These are phyloP conservation scores for Xylaria sp. DNA, from an alignment of 2,329 filamentous ascomycete species.

Conservation along the genomic window DNA sequence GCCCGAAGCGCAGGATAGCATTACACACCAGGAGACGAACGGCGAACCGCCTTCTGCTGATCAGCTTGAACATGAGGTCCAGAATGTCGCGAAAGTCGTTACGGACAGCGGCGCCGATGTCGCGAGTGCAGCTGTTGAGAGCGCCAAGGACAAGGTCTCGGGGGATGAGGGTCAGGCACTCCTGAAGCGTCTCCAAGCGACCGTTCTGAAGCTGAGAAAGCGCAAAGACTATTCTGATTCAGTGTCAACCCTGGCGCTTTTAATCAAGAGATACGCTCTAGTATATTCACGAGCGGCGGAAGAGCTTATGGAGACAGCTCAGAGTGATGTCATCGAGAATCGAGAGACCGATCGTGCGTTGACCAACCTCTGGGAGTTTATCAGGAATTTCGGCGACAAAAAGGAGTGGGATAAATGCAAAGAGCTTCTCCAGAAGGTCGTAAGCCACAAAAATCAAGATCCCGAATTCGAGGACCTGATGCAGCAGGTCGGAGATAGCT, in stretches of 20 bases:
- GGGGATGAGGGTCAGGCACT: constrained; percentile 80
- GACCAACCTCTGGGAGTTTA: constrained; percentile 81
- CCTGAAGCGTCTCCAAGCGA: constrained; percentile 78
- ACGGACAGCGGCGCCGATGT: constrained; percentile 56
- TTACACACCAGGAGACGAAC: constrained; percentile 56
- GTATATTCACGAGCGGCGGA: constrained; percentile 80
- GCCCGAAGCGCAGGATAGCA: constrained; percentile 64
- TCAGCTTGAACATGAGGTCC: constrained; percentile 70
- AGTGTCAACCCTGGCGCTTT: constrained; percentile 78
- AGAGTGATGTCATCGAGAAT: constrained; percentile 79
- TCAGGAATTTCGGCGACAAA: constrained; percentile 81
- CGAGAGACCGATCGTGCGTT: constrained; percentile 79
- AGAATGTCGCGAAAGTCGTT: constrained; percentile 66
- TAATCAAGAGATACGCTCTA: constrained; percentile 82
- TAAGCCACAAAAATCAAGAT: constrained; percentile 80
- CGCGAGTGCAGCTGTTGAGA: constrained; percentile 66
- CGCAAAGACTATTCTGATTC: constrained; percentile 87
- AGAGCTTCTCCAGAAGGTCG: constrained; percentile 72
- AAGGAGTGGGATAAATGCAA: constrained; percentile 82
- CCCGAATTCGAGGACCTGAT: constrained; percentile 85
- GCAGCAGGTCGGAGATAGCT: constrained; percentile 75
- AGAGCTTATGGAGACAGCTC: constrained; percentile 72
- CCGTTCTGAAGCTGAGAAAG: constrained; percentile 77
- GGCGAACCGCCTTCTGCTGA: constrained; percentile 63
- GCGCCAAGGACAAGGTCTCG: constrained; percentile 77